Evolutionary conservation across 2,329 filamentous ascomycete genomes (phyloP).

Genomic region (Acephala macrosclerotiorum): DNA sequence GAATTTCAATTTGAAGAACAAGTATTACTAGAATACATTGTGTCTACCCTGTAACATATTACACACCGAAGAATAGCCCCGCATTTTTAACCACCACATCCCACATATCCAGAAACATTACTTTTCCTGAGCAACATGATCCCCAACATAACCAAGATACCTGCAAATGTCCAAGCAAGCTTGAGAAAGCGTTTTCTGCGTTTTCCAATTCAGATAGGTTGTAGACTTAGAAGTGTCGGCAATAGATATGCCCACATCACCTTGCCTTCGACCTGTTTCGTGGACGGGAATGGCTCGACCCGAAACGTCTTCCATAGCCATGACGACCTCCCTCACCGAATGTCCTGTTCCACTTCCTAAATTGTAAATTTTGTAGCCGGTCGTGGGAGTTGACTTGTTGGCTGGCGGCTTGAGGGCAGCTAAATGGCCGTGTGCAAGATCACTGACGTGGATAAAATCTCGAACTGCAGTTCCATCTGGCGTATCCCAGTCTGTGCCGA

Average conservation of each 20-base stretch:
- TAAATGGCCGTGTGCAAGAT: conserved; percentile 68
- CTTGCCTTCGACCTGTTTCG: conserved; percentile 45
- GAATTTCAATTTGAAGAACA: no score
- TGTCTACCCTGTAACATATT: no score
- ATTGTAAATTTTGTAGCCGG: conserved; percentile 51
- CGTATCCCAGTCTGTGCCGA: conserved; percentile 69
- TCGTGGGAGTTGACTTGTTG: conserved; percentile 44
- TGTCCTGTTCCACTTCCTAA: conserved; percentile 53
- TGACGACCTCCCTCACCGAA: conserved; percentile 51
- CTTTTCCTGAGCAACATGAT: background rate
- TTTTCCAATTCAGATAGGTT: conserved; percentile 50
- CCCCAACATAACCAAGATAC: background rate
- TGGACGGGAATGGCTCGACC: conserved; percentile 45
- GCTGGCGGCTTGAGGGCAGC: conserved; percentile 56
- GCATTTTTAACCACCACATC: no score
- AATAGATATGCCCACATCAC: conserved; percentile 52
- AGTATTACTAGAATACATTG: no score
- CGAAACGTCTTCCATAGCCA: conserved; percentile 47
- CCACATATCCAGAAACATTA: no score
- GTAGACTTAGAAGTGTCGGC: conserved; percentile 48
- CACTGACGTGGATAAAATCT: conserved; percentile 71
- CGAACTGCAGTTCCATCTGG: conserved; percentile 69
- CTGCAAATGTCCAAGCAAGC: conserved; percentile 28
- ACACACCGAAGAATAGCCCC: no score
- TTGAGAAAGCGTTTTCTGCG: conserved; percentile 28